Base-by-base conservation (phyloP, 2,329 filamentous ascomycete species). In the Endothia cerciana region DNA sequence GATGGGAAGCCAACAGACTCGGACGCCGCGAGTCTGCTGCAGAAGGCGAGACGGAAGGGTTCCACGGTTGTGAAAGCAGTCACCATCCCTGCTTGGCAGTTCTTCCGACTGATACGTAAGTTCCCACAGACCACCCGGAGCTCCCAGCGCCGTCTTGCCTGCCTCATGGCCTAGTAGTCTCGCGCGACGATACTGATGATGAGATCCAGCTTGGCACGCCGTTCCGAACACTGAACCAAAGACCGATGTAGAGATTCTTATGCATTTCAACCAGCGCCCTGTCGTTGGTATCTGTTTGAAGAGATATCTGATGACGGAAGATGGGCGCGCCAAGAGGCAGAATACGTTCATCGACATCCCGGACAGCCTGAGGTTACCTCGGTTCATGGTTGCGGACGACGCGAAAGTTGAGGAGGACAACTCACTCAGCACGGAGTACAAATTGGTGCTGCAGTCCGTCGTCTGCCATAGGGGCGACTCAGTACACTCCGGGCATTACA, bases 81-180 rank as follows among this genome's bases (percentile, higher is more conserved):
- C 17, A 89, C 94, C 66, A 97, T 98, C 81, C 94, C 94, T 45
- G 95, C 95, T 1, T 98, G 94, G 93, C 94, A 97, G 73, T 97
- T 98, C 74, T 98, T 97, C 79, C 93, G 91, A 73, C 81, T 98
- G 33, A 93, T 97, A 72, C 94, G 91, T 93, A 81, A 79, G 91
- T 63, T 22, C 30, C 41, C 40, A 22, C 25, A 7, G 3, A 15
- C 28, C 28, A 15, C 7, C 4, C 5, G 53, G n/a, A 56, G 53
- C 3, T 38, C 36, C 7, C 5, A 47, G 43, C n/a, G 7, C 15
- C n/a, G 13, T 4, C 43, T 15, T 47, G 15, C 7, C 6, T 13
- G 15, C 22, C 10, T n/a, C 2, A 19, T 22, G n/a, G 47, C 47
- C 10, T 51, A 51, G 10, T 25, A 7, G 25, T 28, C 19, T 3